Percentiles rank a stretch among this genome's conserved stretches.
Evolutionary conservation across 805 yeast genomes (phyloP).

Genomic region (Kregervanrija delftensis): DNA sequence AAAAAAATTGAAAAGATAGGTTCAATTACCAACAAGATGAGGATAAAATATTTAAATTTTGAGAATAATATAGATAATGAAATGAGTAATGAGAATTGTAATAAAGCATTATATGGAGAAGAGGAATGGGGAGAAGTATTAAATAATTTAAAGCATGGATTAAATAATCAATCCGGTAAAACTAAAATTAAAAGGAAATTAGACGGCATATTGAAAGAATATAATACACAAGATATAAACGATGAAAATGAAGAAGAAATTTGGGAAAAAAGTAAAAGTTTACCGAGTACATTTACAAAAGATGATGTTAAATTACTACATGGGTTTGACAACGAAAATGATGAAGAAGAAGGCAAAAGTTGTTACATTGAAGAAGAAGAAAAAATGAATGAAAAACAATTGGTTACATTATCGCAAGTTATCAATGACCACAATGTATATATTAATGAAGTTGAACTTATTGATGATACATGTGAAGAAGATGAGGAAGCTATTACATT

Average conservation of each 20-base stretch:
- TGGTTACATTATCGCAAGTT: background rate
- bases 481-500: background rate
- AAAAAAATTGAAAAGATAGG: background rate
- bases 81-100: background rate
- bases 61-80: too few species aligned
- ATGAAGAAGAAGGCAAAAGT: background rate
- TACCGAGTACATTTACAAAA: background rate
- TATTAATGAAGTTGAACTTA: background rate
- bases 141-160: too few species aligned
- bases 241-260: background rate
- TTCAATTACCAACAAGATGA: background rate
- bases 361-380: background rate
- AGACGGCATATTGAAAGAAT: too few species aligned
- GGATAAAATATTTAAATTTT: background rate
- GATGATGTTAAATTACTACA: conserved; percentile 2
- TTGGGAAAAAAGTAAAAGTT: background rate
- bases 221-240: too few species aligned
- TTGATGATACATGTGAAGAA: conserved; percentile 6
- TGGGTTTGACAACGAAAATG: background rate
- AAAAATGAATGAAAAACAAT: background rate
- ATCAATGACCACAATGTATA: too few species aligned
- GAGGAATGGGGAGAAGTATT: conserved; percentile 2
- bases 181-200: too few species aligned
- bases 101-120: background rate
- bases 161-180: too few species aligned